Evolutionary conservation across 805 yeast genomes (phyloP).

Genomic region (Starmerella asiatica): DNA sequence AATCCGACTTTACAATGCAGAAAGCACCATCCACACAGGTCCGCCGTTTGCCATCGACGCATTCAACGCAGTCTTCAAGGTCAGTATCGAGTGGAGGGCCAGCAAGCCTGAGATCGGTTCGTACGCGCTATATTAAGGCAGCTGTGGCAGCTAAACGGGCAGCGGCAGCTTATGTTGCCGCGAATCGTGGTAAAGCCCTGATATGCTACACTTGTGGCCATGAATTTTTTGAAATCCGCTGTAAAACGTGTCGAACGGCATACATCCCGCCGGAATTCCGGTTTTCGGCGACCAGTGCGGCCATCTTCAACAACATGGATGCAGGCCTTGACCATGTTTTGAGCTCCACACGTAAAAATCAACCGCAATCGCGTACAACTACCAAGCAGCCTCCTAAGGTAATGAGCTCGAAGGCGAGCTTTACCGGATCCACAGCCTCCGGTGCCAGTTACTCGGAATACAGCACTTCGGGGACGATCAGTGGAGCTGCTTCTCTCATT

Average conservation of each 20-base stretch:
- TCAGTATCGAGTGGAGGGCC: slow-evolving; percentile 1
- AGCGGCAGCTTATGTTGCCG: slow-evolving; percentile 9
- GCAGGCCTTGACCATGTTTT: neutral
- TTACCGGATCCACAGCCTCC: slow-evolving; percentile 3
- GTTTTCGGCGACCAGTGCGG: slow-evolving; percentile 8
- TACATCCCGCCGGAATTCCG: slow-evolving; percentile 17
- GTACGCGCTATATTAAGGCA: slow-evolving; percentile 11
- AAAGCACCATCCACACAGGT: neutral
- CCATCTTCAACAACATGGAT: slow-evolving; percentile 1
- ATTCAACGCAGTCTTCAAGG: slow-evolving; percentile 2
- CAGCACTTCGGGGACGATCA: neutral
- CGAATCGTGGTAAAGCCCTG: slow-evolving; percentile 8
- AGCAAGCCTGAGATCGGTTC: neutral
- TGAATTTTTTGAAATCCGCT: slow-evolving; percentile 11
- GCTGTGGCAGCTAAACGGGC: slow-evolving; percentile 15
- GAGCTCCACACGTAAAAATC: neutral
- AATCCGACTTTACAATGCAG: neutral
- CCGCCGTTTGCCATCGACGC: slow-evolving; percentile 1
- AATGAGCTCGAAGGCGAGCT: neutral
- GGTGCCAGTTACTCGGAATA: neutral
- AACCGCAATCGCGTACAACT: neutral
- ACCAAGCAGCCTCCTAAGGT: neutral
- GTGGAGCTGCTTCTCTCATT: slow-evolving; percentile 6
- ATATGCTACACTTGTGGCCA: slow-evolving; percentile 19
- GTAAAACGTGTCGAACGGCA: slow-evolving; percentile 18